Conservation (phyloP, 1,284 basidiomycete species). For the Gymnopus androsaceus region DNA sequence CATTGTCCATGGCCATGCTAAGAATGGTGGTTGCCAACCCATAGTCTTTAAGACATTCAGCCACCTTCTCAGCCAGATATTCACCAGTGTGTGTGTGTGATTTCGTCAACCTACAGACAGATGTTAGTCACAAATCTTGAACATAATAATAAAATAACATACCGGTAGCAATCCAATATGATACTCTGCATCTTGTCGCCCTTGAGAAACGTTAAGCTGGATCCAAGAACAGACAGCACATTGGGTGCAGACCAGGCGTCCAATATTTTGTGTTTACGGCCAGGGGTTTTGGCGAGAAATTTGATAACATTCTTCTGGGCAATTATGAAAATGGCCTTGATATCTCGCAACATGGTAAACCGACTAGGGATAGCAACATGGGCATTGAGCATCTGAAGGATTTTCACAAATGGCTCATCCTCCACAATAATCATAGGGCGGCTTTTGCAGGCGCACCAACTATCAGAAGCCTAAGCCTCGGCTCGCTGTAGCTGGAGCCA, state of each 20-base stretch:
- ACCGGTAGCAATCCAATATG: neutral
- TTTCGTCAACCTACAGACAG: neutral
- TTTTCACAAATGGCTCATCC: neutral
- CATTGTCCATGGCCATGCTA: neutral
- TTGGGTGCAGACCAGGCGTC: constrained; percentile 9
- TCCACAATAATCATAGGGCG: neutral
- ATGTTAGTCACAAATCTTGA: neutral
- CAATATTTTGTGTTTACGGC: neutral
- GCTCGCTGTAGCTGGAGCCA: neutral
- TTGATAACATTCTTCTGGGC: neutral
- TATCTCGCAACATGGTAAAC: neutral
- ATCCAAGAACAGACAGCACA: constrained; percentile 1
- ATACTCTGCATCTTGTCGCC: neutral
- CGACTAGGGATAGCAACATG: neutral
- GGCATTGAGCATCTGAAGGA: neutral
- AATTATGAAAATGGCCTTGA: neutral
- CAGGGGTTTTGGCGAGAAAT: neutral
- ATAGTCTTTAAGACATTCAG: neutral
- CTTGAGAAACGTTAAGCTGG: neutral
- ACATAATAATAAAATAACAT: neutral
- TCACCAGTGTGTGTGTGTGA: constrained; percentile 2
- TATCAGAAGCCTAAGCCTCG: neutral
- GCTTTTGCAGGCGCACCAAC: neutral
- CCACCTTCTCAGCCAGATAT: constrained; percentile 3
- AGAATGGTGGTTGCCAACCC: neutral